Evolutionary conservation across 306 rosid genomes (phyloP).

Genomic region (Medicago lupulina): DNA sequence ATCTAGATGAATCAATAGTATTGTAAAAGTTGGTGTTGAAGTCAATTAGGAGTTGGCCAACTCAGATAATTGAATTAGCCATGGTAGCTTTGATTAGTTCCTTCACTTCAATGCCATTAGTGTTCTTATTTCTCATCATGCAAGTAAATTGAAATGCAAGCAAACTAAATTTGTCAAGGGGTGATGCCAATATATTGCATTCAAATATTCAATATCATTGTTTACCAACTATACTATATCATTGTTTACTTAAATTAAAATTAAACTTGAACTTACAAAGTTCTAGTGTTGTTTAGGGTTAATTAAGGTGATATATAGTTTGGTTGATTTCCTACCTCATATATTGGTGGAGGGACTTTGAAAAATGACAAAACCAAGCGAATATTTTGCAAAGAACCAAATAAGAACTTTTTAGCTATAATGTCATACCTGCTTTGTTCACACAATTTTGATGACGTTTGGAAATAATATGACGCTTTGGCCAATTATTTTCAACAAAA

Average conservation of each 20-base stretch:
- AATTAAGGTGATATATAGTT: constrained; percentile 8
- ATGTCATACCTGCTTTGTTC: constrained; percentile 4
- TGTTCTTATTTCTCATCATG: not conserved
- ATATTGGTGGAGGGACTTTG: constrained; percentile 1
- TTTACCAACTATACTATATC: constrained; percentile 37
- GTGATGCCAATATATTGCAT: constrained; percentile 16
- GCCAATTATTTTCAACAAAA: not conserved
- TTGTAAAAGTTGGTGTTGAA: constrained; percentile 38
- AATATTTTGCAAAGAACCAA: not conserved
- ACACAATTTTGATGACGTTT: not conserved
- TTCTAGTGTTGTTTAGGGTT: not conserved
- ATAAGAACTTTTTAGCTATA: not conserved
- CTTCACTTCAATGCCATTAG: not conserved
- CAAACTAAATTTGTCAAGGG: not conserved
- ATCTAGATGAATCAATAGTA: not conserved
- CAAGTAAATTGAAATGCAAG: not conserved
- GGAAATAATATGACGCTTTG: not conserved
- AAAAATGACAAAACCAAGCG: not conserved
- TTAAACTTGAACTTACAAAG: constrained; percentile 40
- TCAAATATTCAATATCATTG: constrained; percentile 33
- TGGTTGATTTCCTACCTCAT: constrained; percentile 3
- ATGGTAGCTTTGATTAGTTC: constrained; percentile 37
- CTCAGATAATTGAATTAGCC: constrained; percentile 41
- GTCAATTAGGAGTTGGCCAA: constrained; percentile 59
- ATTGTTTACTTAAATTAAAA: constrained; percentile 16